Base-by-base conservation (phyloP, 306 rosid genomes). In the Dalbergia cochinchinensis region DNA sequence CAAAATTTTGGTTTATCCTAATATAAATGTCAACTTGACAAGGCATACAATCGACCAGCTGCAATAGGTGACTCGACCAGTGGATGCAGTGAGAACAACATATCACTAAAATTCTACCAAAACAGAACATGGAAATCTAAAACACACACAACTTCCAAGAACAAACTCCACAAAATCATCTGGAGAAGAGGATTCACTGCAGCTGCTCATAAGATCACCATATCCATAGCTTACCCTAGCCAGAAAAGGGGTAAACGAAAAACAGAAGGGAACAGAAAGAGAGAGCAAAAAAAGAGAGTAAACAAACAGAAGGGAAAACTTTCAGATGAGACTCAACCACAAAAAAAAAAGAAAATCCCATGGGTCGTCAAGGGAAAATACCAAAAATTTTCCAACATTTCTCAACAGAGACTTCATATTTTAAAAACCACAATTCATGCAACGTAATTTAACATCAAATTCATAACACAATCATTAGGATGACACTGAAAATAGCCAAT, bases 201-300 rank as follows among this genome's bases (percentile, higher is more conserved):
- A 75, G 88, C 91, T 77, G 85, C 89, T 75, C 89, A 81, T 71
- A 67, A 68, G 59, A 81, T 82, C 91, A 78, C 78, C 90, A 47
- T 57, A 82, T 83, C 88, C 87, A 80, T 76, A 73, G 88, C 83
- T 79, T 77, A 81, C 77, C 91, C 91, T 88, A 85, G 65, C 80
- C 82, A 84, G 37, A 55, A 53, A 31, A 4, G 7, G 57, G n/a
- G 18, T 39, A 61, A 10, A 19, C 31, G 31, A 16, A n/a, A 16
- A 26, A 61, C 1, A 48, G 6, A 55, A 7, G 6, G 69, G 11
- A 20, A 20, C 0, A 20, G 13, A 71, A 22, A 48, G 16, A 48
- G 53, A 55, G 60, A 22, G 26, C 8, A 45, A 33, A 69, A 57
- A 22, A 42, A 63, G 37, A 69, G 3, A 37, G 50, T 11, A 6